These are phyloP conservation scores for Rhizophagus sp. DNA, from an alignment of 192 early-diverging fungal species.

Conservation along the genomic window DNA sequence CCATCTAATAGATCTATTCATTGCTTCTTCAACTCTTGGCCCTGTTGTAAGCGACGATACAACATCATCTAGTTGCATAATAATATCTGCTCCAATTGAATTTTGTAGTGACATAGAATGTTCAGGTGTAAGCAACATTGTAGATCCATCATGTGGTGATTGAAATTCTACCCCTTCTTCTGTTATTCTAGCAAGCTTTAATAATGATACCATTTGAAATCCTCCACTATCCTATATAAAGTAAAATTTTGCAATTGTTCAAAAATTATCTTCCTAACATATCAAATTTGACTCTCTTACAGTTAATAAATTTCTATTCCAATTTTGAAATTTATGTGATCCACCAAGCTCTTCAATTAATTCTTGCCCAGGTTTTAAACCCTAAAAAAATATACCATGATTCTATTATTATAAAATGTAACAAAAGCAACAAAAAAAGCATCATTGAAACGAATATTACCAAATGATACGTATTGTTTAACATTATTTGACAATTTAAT, in stretches of 20 bases:
- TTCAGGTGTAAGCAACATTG: conserved; percentile 84
- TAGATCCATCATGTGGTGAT: conserved; percentile 79
- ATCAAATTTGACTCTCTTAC: conserved; percentile 26
- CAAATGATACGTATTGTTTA: conserved; percentile 88
- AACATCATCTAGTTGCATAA: conserved; percentile 93
- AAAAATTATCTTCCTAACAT: neutral
- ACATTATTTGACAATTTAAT: conserved; percentile 79
- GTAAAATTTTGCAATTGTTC: neutral
- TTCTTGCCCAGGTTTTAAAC: conserved; percentile 71
- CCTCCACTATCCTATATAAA: conserved; percentile 68
- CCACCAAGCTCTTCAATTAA: conserved; percentile 74
- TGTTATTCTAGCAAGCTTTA: conserved; percentile 80
- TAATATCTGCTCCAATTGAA: conserved; percentile 84
- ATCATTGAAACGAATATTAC: conserved; percentile 35
- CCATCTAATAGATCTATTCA: conserved; percentile 88
- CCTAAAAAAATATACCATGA: conserved; percentile 33
- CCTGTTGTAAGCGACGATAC: conserved; percentile 81
- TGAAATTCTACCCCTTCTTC: conserved; percentile 86
- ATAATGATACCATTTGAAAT: conserved; percentile 89
- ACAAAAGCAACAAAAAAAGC: neutral
- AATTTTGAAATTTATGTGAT: conserved; percentile 77
- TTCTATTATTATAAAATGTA: neutral
- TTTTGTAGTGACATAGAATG: conserved; percentile 87
- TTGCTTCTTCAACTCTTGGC: conserved; percentile 84
- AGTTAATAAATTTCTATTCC: conserved; percentile 78